Evolutionary conservation across 177 flowering plant species (phyloP).

Genomic region (Vitis hybrid): DNA sequence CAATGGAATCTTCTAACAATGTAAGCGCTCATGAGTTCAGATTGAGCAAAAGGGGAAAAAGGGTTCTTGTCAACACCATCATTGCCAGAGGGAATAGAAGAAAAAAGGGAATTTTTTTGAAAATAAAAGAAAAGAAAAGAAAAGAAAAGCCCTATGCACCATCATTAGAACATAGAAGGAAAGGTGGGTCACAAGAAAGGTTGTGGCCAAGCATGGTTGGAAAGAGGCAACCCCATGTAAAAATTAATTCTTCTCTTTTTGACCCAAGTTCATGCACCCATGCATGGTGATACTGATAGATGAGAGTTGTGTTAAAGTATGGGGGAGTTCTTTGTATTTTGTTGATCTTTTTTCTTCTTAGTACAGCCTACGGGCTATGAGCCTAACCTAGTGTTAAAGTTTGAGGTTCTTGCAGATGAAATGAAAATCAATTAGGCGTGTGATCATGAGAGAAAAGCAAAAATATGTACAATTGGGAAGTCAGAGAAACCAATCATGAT

Average conservation of each 20-base stretch:
- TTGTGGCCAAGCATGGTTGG: constrained; percentile 32
- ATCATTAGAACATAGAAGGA: constrained; percentile 32
- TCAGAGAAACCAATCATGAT: no score
- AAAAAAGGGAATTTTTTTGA: not conserved
- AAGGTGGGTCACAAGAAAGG: constrained; percentile 36
- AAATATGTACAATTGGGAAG: no score
- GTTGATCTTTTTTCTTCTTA: no score
- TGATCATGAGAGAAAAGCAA: no score
- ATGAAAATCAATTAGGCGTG: no score
- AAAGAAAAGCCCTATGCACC: constrained; percentile 21
- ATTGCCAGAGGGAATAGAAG: constrained; percentile 26
- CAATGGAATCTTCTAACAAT: constrained; percentile 43
- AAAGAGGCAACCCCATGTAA: constrained; percentile 18
- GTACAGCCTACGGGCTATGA: no score
- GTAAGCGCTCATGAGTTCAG: constrained; percentile 18
- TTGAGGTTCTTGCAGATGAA: no score
- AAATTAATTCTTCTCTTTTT: constrained; percentile 21
- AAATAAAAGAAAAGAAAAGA: constrained; percentile 6
- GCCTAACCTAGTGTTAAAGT: no score
- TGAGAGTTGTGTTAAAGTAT: not conserved
- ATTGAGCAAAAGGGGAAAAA: constrained; percentile 24
- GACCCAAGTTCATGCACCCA: constrained; percentile 10
- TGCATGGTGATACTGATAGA: not conserved
- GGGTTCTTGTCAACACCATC: constrained; percentile 26
- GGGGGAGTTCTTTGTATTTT: not conserved